Evolutionary conservation across 345 rosid species (phyloP).

Genomic region (Eucalyptus curtisii): DNA sequence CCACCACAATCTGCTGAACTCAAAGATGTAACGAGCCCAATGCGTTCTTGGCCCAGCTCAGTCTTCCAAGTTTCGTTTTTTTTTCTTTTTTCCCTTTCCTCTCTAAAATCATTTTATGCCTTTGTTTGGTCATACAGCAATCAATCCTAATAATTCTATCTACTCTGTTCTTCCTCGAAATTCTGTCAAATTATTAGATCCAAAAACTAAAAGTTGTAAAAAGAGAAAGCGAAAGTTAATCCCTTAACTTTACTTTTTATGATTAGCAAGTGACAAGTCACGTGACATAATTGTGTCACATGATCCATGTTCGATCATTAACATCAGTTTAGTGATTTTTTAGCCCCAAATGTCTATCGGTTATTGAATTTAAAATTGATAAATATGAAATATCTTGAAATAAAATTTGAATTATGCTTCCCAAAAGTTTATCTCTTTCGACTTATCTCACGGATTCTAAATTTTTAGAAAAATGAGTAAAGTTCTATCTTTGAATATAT

Average conservation of each 20-base stretch:
- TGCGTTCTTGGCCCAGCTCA: neutral
- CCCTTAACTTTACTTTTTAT: no score
- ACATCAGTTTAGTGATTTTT: neutral
- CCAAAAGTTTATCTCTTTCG: neutral
- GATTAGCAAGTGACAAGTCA: no score
- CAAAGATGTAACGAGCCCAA: neutral
- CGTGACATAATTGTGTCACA: no score
- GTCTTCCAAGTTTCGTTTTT: neutral
- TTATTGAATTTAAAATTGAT: no score
- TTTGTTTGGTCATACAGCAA: neutral
- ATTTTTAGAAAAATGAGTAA: no score
- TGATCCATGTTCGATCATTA: no score
- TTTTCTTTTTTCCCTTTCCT: rapidly evolving
- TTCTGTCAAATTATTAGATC: neutral
- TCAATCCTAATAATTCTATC: neutral
- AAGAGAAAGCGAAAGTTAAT: neutral
- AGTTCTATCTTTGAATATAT: no score
- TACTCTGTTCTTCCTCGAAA: neutral
- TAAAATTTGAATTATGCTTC: no score
- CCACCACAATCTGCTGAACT: neutral
- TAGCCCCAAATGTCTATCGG: neutral
- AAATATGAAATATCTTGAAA: neutral
- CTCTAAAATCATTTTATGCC: neutral
- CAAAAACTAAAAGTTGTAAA: neutral
- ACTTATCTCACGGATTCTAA: neutral